Conservation (phyloP, 2,329 filamentous ascomycete species). For the Pestalotiopsis sp. region DNA sequence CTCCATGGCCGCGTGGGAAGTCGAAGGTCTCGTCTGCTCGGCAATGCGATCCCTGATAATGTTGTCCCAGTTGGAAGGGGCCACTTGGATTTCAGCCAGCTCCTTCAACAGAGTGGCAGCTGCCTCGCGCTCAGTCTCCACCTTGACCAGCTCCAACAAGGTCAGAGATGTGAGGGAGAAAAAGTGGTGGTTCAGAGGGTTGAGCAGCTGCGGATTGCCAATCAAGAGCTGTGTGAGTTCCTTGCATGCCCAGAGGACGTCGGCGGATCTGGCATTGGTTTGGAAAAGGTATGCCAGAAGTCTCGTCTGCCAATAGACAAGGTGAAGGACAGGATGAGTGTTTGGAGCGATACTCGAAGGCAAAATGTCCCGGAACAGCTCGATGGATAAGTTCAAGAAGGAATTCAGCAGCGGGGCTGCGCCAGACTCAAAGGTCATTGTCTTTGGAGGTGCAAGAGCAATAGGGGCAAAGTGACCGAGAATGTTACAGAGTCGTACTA, state of each 20-base stretch:
- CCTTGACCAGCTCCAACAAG: conserved; percentile 59
- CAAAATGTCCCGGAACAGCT: conserved; percentile 66
- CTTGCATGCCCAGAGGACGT: conserved; percentile 61
- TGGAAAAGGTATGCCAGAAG: conserved; percentile 63
- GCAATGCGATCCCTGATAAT: conserved; percentile 53
- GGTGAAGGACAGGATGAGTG: conserved; percentile 57
- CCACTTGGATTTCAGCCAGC: conserved; percentile 53
- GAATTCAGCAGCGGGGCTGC: conserved; percentile 45
- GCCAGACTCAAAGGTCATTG: conserved; percentile 40
- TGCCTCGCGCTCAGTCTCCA: conserved; percentile 56
- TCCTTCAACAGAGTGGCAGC: conserved; percentile 55
- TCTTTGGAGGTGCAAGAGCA: conserved; percentile 41
- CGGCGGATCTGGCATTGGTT: conserved; percentile 52
- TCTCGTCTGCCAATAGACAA: conserved; percentile 71
- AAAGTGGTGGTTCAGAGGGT: conserved; percentile 68
- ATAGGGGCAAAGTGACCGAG: conserved; percentile 55
- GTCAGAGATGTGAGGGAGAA: conserved; percentile 59
- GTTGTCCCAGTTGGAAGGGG: conserved; percentile 56
- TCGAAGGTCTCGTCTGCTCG: conserved; percentile 36
- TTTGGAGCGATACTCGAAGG: conserved; percentile 55
- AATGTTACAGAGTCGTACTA: conserved; percentile 62
- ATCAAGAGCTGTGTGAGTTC: conserved; percentile 60
- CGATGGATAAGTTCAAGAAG: conserved; percentile 57
- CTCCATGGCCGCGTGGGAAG: conserved; percentile 36
- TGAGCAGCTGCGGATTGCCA: conserved; percentile 53